A percentile compares a stretch with the other conserved stretches of the same genome.
These are phyloP conservation scores for Trypanosomatidae sp. DNA, from an alignment of 208 protist species.

Conservation along the genomic window DNA sequence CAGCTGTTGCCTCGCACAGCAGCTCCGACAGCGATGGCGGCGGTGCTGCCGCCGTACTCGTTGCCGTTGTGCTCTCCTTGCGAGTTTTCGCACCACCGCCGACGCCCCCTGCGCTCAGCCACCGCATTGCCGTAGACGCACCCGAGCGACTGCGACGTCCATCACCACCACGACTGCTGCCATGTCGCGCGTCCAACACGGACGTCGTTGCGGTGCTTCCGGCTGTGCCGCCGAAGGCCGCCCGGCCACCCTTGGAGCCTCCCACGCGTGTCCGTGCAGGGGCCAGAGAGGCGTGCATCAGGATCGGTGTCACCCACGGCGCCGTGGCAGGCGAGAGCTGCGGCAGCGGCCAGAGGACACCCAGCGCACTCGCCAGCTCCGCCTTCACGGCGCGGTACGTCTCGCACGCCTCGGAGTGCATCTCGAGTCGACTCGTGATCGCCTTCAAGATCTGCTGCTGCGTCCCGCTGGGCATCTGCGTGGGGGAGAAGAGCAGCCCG, in stretches of 20 bases:
- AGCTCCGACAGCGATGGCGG: not conserved
- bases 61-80: too few relatives aligned
- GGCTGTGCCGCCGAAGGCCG: too few relatives aligned
- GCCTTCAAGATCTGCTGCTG: conserved; percentile 23
- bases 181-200: too few relatives aligned
- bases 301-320: conserved; percentile 20
- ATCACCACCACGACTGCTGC: too few relatives aligned
- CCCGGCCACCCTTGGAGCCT: too few relatives aligned
- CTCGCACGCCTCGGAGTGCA: conserved; percentile 33
- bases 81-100: too few relatives aligned
- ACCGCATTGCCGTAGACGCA: too few relatives aligned
- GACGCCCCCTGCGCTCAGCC: too few relatives aligned
- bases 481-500: conserved; percentile 29
- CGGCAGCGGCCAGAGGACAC: conserved; percentile 32
- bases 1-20: conserved; percentile 14
- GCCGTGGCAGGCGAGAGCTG: conserved; percentile 16
- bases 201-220: too few relatives aligned
- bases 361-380: conserved; percentile 47
- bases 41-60: too few relatives aligned
- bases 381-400: conserved; percentile 50
- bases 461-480: conserved; percentile 14
- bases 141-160: too few relatives aligned
- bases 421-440: conserved; percentile 36
- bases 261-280: not conserved
- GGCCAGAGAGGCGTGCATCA: conserved; percentile 9